Conservation (phyloP, 192 early-diverging fungal genomes). For the Mortierella antarctica region DNA sequence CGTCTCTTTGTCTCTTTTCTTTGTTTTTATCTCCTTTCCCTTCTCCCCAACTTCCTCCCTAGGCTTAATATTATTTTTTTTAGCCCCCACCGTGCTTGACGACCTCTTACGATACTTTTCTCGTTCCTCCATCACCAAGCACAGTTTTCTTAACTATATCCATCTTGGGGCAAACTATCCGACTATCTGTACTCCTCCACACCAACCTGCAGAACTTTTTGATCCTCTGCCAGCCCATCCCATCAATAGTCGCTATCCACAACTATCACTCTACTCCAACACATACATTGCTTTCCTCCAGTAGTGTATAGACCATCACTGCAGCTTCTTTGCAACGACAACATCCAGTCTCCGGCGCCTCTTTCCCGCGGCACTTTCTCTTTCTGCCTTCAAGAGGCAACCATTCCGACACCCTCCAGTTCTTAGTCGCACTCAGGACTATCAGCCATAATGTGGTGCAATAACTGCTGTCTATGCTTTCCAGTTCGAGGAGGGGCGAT, state of each 20-base stretch:
- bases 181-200: too few relatives aligned
- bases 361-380: not conserved
- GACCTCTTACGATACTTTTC: not conserved
- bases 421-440: not conserved
- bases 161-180: too few relatives aligned
- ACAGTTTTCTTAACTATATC: too few relatives aligned
- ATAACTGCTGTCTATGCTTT: conserved; percentile 53
- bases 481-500: conserved; percentile 48
- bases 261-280: too few relatives aligned
- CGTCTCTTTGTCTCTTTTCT: not conserved
- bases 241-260: too few relatives aligned
- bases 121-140: not conserved
- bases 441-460: conserved; percentile 42
- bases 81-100: not conserved
- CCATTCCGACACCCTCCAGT: not conserved
- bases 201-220: too few relatives aligned
- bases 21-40: not conserved
- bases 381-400: not conserved
- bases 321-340: too few relatives aligned
- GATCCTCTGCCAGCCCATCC: too few relatives aligned
- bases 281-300: too few relatives aligned
- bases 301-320: too few relatives aligned
- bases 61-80: not conserved
- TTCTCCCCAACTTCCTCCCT: not conserved
- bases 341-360: not conserved